Percentiles rank a stretch among this genome's conserved stretches.
Evolutionary conservation across 306 rosid species (phyloP).

Genomic region (Ziziphus jujuba): DNA sequence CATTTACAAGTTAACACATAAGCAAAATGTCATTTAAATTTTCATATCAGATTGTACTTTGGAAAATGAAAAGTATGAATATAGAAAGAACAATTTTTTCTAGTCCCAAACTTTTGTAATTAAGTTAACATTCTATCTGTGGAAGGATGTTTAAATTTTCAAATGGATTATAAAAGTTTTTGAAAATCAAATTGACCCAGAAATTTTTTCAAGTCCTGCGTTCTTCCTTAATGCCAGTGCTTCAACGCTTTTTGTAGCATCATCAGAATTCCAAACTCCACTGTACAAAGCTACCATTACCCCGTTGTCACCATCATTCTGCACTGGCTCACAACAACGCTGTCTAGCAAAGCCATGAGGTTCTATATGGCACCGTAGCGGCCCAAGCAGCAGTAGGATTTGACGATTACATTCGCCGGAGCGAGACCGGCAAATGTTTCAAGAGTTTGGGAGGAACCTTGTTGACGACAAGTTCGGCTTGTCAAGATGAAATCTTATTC

Average conservation of each 20-base stretch:
- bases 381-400: slow-evolving; percentile 68
- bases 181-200: too few species aligned
- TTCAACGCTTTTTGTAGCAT: slow-evolving; percentile 49
- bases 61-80: too few species aligned
- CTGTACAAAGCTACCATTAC: slow-evolving; percentile 28
- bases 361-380: slow-evolving; percentile 81
- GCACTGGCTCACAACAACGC: slow-evolving; percentile 53
- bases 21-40: too few species aligned
- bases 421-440: slow-evolving; percentile 60
- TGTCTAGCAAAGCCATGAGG: slow-evolving; percentile 53
- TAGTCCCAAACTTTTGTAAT: too few species aligned
- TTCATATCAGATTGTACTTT: too few species aligned
- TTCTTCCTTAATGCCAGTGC: slow-evolving; percentile 78
- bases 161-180: too few species aligned
- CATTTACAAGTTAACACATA: too few species aligned
- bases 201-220: too few species aligned
- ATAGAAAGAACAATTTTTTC: too few species aligned
- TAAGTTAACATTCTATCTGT: too few species aligned
- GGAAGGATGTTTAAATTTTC: too few species aligned
- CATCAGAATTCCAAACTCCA: slow-evolving; percentile 13
- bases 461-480: slow-evolving; percentile 77
- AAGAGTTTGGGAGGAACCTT: slow-evolving; percentile 75
- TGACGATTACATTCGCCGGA: slow-evolving; percentile 59
- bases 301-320: slow-evolving; percentile 67
- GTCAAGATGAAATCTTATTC: slow-evolving; percentile 74